Conservation (phyloP, 106 monocot genomes). For the Allium fistulosum region DNA sequence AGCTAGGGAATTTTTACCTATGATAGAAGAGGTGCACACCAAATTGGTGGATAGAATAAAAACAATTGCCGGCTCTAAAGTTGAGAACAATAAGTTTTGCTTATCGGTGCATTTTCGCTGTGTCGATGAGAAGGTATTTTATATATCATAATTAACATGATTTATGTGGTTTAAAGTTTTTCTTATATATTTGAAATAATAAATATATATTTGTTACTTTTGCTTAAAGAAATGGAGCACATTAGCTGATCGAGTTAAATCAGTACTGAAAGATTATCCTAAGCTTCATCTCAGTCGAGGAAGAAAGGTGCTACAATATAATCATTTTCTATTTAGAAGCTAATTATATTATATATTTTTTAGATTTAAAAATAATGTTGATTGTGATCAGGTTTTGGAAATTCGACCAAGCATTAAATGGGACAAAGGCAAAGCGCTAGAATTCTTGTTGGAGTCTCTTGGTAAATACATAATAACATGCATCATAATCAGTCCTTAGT, state of each 20-base stretch:
- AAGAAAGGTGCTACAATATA: constrained; percentile 42
- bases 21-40: constrained; percentile 50
- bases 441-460: constrained; percentile 51
- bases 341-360: not conserved
- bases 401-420: constrained; percentile 62
- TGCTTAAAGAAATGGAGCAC: constrained; percentile 37
- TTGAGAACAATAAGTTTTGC: constrained; percentile 86
- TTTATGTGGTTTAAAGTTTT: not conserved
- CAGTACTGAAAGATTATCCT: constrained; percentile 53
- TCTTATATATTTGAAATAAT: not conserved
- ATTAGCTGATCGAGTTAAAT: constrained; percentile 41
- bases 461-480: constrained; percentile 21
- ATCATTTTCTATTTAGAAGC: not conserved
- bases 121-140: constrained; percentile 39
- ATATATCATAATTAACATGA: not conserved
- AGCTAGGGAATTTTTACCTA: constrained; percentile 41
- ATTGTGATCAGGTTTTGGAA: constrained; percentile 46
- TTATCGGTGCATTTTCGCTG: constrained; percentile 65
- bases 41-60: constrained; percentile 41
- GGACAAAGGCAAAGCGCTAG: constrained; percentile 74
- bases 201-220: not conserved
- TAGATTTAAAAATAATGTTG: not conserved
- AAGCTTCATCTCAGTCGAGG: constrained; percentile 36
- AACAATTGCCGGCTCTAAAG: constrained; percentile 37
- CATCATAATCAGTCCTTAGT: constrained; percentile 8